Percentiles rank a stretch among this genome's conserved stretches.
These are phyloP conservation scores for Rhododendron simsii DNA, from an alignment of 148 eudicot species.

Conservation along the genomic window DNA sequence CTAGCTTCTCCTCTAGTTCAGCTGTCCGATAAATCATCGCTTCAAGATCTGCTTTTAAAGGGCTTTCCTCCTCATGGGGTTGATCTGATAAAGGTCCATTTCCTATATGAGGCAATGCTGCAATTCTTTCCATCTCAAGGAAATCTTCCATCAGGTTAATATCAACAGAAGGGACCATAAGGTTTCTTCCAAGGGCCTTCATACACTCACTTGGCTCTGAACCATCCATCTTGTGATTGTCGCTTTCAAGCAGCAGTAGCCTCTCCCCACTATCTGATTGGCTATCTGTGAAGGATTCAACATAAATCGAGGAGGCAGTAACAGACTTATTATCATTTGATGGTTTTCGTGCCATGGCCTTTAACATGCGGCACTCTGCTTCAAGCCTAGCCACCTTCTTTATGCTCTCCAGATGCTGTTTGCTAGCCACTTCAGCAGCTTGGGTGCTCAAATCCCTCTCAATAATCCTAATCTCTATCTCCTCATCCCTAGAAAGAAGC, in stretches of 20 bases:
- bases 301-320: slow-evolving; percentile 40
- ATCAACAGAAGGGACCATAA: slow-evolving; percentile 28
- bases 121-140: slow-evolving; percentile 87
- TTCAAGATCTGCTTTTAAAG: slow-evolving; percentile 28
- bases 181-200: slow-evolving; percentile 26
- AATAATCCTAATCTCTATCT: slow-evolving; percentile 48
- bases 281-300: slow-evolving; percentile 58
- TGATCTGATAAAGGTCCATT: slow-evolving; percentile 11
- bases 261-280: slow-evolving; percentile 46
- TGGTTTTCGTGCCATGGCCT: slow-evolving; percentile 33
- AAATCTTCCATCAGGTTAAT: slow-evolving; percentile 92
- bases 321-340: slow-evolving; percentile 28
- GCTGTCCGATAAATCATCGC: slow-evolving; percentile 19
- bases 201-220: slow-evolving; percentile 33
- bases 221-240: background rate
- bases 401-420: slow-evolving; percentile 75
- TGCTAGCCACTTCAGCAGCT: slow-evolving; percentile 86
- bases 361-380: slow-evolving; percentile 76
- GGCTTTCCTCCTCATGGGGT: slow-evolving; percentile 22
- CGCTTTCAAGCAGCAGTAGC: slow-evolving; percentile 55
- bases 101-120: slow-evolving; percentile 45
- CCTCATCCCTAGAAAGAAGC: slow-evolving; percentile 1
- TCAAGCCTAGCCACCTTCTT: slow-evolving; percentile 81
- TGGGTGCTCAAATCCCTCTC: slow-evolving; percentile 76
- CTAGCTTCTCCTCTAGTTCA: slow-evolving; percentile 37